Base-by-base conservation (phyloP, 192 early-diverging fungal species). In the Martensiomyces pterosporus region DNA sequence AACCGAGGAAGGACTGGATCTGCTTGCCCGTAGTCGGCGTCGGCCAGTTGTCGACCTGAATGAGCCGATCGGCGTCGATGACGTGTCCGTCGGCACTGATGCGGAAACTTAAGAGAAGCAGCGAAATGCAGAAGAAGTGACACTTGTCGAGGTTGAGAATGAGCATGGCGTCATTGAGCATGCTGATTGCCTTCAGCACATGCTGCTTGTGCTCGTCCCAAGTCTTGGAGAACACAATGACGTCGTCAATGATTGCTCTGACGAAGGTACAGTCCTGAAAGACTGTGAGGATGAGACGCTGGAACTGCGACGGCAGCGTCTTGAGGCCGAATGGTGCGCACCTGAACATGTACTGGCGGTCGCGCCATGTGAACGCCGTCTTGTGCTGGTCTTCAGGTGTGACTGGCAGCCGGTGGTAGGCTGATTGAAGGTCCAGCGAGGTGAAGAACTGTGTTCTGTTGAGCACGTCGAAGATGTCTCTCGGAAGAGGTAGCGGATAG, bases 251-350 rank as follows among this genome's bases (percentile, higher is more conserved):
- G n/a, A n/a, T n/a, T n/a, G n/a, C n/a, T n/a, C n/a, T n/a, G n/a
- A n/a, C n/a, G n/a, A n/a, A n/a, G n/a, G n/a, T n/a, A n/a, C n/a
- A n/a, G n/a, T n/a, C n/a, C n/a, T n/a, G n/a, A n/a, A n/a, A n/a
- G n/a, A n/a, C n/a, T n/a, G 29, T 3, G 24, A 27, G 29, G 12
- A 44, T 44, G 9, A 44, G 17, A 6, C 24, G 24, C 24, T 44
- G 43, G 18, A 44, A 44, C 4, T 21, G 15, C 4, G 42, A 45
- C 12, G 15, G 52, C 2, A 55, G 21, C 27, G 8, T 55, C 23
- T 44, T 52, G 10, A 55, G 43, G 9, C 52, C 41, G 22, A 55
- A 55, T 34, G 42, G 52, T 18, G 42, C 52, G 15, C 42, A 18
- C 14, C 18, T 9, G 32, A 55, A 55, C 1, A 44, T 43, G 22